Evolutionary conservation across 2,329 filamentous ascomycete genomes (phyloP), one percentile per base, ranked within the genome.

Genomic region (Metarhizium guizhouense): DNA sequence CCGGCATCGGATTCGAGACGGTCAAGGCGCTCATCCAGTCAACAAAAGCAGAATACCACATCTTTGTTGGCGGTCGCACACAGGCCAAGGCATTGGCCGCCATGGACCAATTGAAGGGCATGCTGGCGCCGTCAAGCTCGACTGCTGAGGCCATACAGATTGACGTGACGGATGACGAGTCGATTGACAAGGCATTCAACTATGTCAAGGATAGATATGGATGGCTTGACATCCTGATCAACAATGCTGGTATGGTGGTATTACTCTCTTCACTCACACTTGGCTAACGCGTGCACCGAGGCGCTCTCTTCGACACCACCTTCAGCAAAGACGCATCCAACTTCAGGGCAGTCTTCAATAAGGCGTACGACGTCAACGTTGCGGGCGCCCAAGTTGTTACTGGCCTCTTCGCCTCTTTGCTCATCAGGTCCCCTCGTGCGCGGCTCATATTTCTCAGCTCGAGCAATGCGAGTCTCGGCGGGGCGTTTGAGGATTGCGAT

Each of bases 1-100:
- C 77, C 0, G 83, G 83, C 16, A 75, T 87, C 20, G 84, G 84
- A 3, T 78, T 76, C 42, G 77, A 86, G 60, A 75, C 72, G 7
- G 76, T 84, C 52, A 82, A 78, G 58, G 76, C 80, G 1, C 69
- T 86, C 0, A 69, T 74, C 48, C 59, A 68, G 11, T 81, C 82
- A 0, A 34, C 64, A 0, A 68, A 67, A 30, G 7, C 6, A 8
- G n/a, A 74, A 2, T 85, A 85, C 64, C 71, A 76, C 8, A 73
- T 87, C 55, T 63, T 85, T 29, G 63, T 87, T 4, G 82, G 82
- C 36, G 75, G 74, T 43, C 77, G 83, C 2, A 74, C 70, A 1
- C 29, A 76, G 0, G 67, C 20, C 20, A 48, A 30, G 45, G 45
- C 45, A 48, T 13, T 72, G 3, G 84, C 83, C 53, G 83, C 74